phyloP scores from a whole-genome alignment of 2,329 filamentous ascomycete genomes.

The Talaromyces sp. region DNA sequence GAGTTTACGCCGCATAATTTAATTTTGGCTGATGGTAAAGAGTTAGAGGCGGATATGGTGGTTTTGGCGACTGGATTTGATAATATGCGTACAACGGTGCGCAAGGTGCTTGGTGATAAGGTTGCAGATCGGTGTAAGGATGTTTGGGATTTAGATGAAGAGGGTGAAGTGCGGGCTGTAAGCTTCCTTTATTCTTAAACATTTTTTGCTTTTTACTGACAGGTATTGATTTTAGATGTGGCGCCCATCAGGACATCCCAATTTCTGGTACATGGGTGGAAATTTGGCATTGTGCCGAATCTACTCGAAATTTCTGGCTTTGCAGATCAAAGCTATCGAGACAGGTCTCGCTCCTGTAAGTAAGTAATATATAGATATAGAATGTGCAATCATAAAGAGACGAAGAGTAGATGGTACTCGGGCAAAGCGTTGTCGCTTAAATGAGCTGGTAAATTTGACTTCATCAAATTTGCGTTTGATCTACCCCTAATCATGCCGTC shows the following conservation, averaged over 20 bases:
- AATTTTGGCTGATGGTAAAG: slow-evolving; percentile 52
- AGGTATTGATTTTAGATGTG: slow-evolving; percentile 36
- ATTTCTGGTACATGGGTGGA: slow-evolving; percentile 65
- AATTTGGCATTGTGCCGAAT: slow-evolving; percentile 62
- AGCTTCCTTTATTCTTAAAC: slow-evolving; percentile 11
- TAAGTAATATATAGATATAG: background rate
- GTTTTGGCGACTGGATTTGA: slow-evolving; percentile 64
- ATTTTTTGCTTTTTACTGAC: background rate
- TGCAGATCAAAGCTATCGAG: slow-evolving; percentile 50
- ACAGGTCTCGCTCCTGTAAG: slow-evolving; percentile 32
- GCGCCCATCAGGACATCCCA: slow-evolving; percentile 59
- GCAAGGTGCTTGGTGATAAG: slow-evolving; percentile 60
- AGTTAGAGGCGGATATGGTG: slow-evolving; percentile 60
- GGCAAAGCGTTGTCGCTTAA: background rate
- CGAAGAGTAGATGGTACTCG: too few species aligned
- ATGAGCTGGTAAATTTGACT: background rate
- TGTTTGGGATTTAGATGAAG: slow-evolving; percentile 61
- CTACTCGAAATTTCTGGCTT: slow-evolving; percentile 53
- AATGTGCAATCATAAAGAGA: too few species aligned
- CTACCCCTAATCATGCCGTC: background rate
- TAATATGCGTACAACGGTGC: slow-evolving; percentile 64
- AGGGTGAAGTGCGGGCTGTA: slow-evolving; percentile 53
- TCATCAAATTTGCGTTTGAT: background rate
- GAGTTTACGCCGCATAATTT: slow-evolving; percentile 49
- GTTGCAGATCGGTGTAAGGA: slow-evolving; percentile 56